Conservation (phyloP, 2,329 filamentous ascomycete species). For the Pyrenophora teres region DNA sequence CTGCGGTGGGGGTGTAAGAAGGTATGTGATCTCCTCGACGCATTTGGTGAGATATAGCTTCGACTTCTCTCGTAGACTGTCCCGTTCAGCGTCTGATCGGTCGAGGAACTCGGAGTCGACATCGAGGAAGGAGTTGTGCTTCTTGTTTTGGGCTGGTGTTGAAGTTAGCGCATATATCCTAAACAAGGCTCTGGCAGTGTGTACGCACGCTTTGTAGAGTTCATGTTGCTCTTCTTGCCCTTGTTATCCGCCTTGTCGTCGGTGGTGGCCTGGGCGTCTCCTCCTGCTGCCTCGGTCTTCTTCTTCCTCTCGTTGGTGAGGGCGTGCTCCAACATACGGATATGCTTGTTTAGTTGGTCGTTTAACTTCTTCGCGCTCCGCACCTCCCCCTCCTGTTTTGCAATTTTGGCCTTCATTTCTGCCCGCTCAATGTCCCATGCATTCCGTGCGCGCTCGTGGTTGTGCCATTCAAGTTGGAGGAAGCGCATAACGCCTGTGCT, state of each 20-base stretch:
- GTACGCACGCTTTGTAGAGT: constrained; percentile 35
- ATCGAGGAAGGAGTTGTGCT: constrained; percentile 58
- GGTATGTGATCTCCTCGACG: constrained; percentile 70
- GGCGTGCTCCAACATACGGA: constrained; percentile 85
- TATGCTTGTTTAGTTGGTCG: constrained; percentile 87
- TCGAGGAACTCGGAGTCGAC: constrained; percentile 50
- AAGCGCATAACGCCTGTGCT: constrained; percentile 92
- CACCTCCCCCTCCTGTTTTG: constrained; percentile 86
- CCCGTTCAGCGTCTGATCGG: constrained; percentile 58
- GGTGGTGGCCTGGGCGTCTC: constrained; percentile 55
- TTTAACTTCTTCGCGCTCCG: constrained; percentile 86
- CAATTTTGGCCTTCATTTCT: constrained; percentile 98
- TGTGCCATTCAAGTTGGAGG: constrained; percentile 98
- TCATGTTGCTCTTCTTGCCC: constrained; percentile 38
- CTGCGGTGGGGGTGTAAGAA: constrained; percentile 67
- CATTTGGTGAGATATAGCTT: constrained; percentile 67
- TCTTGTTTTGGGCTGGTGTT: constrained; percentile 52
- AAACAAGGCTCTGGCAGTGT: not conserved
- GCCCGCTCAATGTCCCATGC: constrained; percentile 99
- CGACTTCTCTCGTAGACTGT: constrained; percentile 66
- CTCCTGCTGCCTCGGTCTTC: constrained; percentile 57
- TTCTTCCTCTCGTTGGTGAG: constrained; percentile 81
- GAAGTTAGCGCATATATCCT: constrained; percentile 22
- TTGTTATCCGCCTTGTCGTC: constrained; percentile 45
- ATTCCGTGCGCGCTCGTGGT: constrained; percentile 95